phyloP scores from a whole-genome alignment of 306 rosid genomes.

The Cercis canadensis region DNA sequence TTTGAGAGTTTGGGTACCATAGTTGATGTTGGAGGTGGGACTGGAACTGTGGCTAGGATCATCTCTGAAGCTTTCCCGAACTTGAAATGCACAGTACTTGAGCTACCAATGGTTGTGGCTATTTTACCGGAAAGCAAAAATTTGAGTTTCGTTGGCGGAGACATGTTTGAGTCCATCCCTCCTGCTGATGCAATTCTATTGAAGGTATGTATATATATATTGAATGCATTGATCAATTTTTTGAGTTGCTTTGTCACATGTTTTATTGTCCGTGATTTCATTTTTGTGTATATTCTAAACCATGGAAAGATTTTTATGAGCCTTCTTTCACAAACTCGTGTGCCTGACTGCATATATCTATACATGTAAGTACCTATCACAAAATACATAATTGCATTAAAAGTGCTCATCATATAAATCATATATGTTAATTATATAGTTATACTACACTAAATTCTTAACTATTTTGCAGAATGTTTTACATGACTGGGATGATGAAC shows the following conservation, averaged over 20 bases:
- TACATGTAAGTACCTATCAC: no score
- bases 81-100: constrained; percentile 43
- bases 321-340: no score
- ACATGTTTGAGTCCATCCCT: constrained; percentile 46
- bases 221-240: not conserved
- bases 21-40: constrained; percentile 50
- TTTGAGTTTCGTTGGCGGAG: constrained; percentile 44
- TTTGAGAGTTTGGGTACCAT: constrained; percentile 38
- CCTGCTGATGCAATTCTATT: constrained; percentile 40
- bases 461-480: constrained; percentile 29
- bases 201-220: constrained; percentile 17
- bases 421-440: no score
- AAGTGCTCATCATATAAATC: no score
- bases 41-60: constrained; percentile 24
- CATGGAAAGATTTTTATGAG: no score
- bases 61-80: constrained; percentile 41
- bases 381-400: no score
- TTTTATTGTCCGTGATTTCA: no score
- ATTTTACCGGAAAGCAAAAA: constrained; percentile 21
- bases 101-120: constrained; percentile 43
- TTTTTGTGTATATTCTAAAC: no score
- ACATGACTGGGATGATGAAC: constrained; percentile 32
- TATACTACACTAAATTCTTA: no score
- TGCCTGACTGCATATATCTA: no score
- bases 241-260: no score